Percentiles rank a stretch among this genome's conserved stretches.
Conservation (phyloP, 306 rosid species). For the Begonia fuchsioides region DNA sequence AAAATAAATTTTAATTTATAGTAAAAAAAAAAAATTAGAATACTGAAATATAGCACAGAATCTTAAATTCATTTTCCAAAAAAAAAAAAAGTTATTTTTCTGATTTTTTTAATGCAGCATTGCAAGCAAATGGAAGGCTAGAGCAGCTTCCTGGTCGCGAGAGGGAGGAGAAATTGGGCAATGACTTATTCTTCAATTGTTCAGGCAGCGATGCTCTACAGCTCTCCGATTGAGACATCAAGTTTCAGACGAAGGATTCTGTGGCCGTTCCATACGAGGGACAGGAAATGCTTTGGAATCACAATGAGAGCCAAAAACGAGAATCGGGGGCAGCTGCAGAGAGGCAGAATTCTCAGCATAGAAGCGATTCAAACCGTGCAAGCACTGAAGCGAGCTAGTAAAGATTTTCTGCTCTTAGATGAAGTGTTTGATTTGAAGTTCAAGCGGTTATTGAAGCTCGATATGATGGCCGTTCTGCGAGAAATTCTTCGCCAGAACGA, state of each 20-base stretch:
- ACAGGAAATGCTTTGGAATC: conserved; percentile 8
- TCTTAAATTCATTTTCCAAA: too few relatives aligned
- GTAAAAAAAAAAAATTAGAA: too few relatives aligned
- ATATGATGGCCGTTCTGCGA: conserved; percentile 34
- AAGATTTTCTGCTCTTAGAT: conserved; percentile 8
- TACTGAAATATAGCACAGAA: too few relatives aligned
- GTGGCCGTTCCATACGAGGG: conserved; percentile 3
- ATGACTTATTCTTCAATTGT: conserved; percentile 7
- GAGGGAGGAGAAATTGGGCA: neutral
- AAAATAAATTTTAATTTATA: too few relatives aligned
- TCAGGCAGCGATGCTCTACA: conserved; percentile 1
- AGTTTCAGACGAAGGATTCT: neutral
- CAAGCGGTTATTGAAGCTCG: conserved; percentile 33
- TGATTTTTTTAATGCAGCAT: too few relatives aligned
- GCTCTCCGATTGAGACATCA: neutral
- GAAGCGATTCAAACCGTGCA: conserved; percentile 42
- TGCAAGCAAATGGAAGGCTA: too few relatives aligned
- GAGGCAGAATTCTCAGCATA: conserved; percentile 43
- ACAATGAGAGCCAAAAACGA: conserved; percentile 34
- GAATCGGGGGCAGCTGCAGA: conserved; percentile 36
- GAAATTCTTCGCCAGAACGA: conserved; percentile 44
- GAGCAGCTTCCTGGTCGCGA: too few relatives aligned
- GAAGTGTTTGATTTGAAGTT: conserved; percentile 22
- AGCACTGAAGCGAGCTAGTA: conserved; percentile 26
- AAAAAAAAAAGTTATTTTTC: too few relatives aligned